Evolutionary conservation across 2,329 filamentous ascomycete species (phyloP), one percentile per base, ranked within the genome.

Genomic region (Microsporum ferrugineum): DNA sequence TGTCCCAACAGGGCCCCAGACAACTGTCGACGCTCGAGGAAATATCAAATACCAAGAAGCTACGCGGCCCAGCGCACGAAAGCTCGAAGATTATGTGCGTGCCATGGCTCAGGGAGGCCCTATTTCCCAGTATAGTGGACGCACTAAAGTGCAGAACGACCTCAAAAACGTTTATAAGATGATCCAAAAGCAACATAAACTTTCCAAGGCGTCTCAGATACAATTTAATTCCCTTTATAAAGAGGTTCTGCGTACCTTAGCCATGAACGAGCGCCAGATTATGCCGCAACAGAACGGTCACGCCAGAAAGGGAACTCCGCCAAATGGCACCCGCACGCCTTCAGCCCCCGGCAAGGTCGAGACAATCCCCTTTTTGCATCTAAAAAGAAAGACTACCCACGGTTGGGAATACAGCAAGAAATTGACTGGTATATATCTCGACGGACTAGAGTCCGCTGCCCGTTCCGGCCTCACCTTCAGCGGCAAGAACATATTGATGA

Each of bases 341-440:
- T 39, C 34, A 29, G 17, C 33, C 27, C 62, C 73, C 62, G 91
- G 91, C 75, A 96, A 96, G 80, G 86, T 95, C 61, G 92, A 97
- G 79, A 96, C 94, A 17, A 95, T 99, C 68, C 94, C 94, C 38
- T 99, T 99, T 85, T 79, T 99, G 59, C 94, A 99, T 74, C 80
- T 99, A 62, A 96, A 96, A 84, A 96, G 96, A 84, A 95, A 95
- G 78, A 95, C 95, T 77, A 86, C 89, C 60, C 88, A 96, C 70
- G 92, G 92, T 64, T 99, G 94, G 94, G 91, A 97, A 71, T 99
- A 97, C 80, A 97, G 90, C 84, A 99, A 97, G 83, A 96, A 95
- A 80, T 84, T 99, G 62, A 97, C 94, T 29, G 88, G 89, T 61
- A 77, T 91, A 68, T 99, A 99, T 73, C 84, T 99, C 38, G 90